Base-by-base conservation (phyloP, 1,284 basidiomycete species). In the Tilletia setariae region DNA sequence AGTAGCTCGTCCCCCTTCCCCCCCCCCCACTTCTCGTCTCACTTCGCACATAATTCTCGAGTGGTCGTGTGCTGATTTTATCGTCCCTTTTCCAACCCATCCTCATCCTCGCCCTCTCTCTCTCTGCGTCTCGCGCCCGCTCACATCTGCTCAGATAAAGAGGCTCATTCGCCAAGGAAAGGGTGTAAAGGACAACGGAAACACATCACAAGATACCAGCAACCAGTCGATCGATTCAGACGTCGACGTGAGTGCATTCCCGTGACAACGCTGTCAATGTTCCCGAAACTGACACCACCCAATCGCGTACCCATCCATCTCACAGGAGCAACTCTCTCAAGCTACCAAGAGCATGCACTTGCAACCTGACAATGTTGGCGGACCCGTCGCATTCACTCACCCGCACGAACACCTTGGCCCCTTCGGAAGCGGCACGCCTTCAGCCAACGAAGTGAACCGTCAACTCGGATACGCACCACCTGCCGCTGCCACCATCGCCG, bases 151-250 rank as follows among this genome's bases (percentile, higher is more conserved):
- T 66, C 72, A 79, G 43, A 75, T 80, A 66, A 78, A 75, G 66
- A 74, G 77, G 68, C 75, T 80, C 46, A 77, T 80, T 64, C 70
- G 78, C 63, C 78, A 80, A 70, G 79, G 78, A 63, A 80, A 79
- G 69, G 73, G 76, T 8, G 66, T 66, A 16, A 42, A 49, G n/a
- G 64, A 64, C n/a, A 42, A 47, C 32, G 13, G 21, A 28, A 47
- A 66, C 63, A 46, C n/a, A 35, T 15, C 23, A 9, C 43, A 65
- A 23, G 19, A 25, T 25, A 28, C 28, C 28, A 6, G 13, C 64
- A 28, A 7, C 46, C 13, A 23, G 61, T 65, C 73, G 68, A 68
- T 32, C 62, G 72, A 73, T 32, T 63, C 59, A 40, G 51, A 53
- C 11, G 11, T 13, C 51, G 51, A 53, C 51, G 51, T 53, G 21